phyloP scores from a whole-genome alignment of 495 filamentous ascomycete genomes.

The Hypoxylon intermedium region DNA sequence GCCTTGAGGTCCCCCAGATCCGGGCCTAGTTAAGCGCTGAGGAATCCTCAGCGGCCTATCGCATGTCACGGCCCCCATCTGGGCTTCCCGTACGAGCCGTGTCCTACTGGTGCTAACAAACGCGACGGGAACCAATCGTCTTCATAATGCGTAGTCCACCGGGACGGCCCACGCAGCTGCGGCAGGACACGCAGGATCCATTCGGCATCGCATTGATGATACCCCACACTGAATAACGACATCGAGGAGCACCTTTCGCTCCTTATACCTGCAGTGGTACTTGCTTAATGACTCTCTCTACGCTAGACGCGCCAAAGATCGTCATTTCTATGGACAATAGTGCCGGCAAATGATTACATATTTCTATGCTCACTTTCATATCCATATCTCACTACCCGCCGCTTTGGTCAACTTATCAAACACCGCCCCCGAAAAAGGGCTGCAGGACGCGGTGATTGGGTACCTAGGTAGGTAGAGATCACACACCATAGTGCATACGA shows the following conservation, averaged over 20 bases:
- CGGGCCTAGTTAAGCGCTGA: slow-evolving; percentile 23
- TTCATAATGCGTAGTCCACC: slow-evolving; percentile 1
- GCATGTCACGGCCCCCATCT: slow-evolving; percentile 23
- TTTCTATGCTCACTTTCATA: background rate
- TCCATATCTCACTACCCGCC: background rate
- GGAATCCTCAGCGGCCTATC: slow-evolving; percentile 11
- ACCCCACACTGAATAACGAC: slow-evolving; percentile 26
- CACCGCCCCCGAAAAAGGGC: background rate
- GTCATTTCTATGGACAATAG: background rate
- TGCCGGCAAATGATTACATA: background rate
- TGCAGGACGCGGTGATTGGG: background rate
- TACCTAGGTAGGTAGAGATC: too few species aligned
- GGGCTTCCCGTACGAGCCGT: background rate
- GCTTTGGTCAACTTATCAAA: background rate
- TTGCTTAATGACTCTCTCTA: background rate
- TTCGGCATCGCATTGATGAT: slow-evolving; percentile 13
- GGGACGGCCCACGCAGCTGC: slow-evolving; percentile 12
- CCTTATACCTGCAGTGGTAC: slow-evolving; percentile 8
- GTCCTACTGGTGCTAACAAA: background rate
- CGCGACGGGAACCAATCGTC: slow-evolving; percentile 6
- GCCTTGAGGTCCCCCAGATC: background rate
- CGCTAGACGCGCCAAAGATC: slow-evolving; percentile 15
- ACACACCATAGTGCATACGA: background rate
- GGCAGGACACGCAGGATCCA: background rate
- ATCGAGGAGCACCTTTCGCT: slow-evolving; percentile 3